These are phyloP conservation scores for Malania oleifera DNA, from an alignment of 164 flowering plant genomes.

Conservation along the genomic window DNA sequence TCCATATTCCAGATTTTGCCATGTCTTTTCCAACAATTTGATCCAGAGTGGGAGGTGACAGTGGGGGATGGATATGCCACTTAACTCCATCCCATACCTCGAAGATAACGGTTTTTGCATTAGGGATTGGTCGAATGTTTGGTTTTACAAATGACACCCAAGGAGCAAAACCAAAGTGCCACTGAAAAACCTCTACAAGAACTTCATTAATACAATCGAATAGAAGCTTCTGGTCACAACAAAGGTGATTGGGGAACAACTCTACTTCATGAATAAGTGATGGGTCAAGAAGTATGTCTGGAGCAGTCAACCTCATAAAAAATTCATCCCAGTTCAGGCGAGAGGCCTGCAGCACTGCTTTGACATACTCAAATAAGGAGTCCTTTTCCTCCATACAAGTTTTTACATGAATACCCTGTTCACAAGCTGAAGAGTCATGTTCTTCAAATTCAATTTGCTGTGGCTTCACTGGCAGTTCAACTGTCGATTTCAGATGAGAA, in stretches of 20 bases:
- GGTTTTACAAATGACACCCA: constrained; percentile 43
- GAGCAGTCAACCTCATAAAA: constrained; percentile 29
- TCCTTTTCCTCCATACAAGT: constrained; percentile 33
- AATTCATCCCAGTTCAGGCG: constrained; percentile 54
- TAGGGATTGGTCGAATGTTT: constrained; percentile 40
- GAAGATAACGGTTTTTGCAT: constrained; percentile 29
- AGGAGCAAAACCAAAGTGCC: constrained; percentile 38
- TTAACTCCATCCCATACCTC: constrained; percentile 60
- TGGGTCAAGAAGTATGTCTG: constrained; percentile 55
- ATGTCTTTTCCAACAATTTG: constrained; percentile 63
- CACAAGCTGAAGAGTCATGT: constrained; percentile 17
- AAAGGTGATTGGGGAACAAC: constrained; percentile 36
- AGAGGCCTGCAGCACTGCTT: constrained; percentile 49
- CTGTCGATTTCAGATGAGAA: constrained; percentile 30
- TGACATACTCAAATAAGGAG: constrained; percentile 49
- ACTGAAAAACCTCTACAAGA: constrained; percentile 47
- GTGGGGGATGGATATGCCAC: constrained; percentile 40
- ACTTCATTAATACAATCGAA: constrained; percentile 76
- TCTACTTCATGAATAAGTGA: constrained; percentile 50
- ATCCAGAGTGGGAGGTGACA: constrained; percentile 47
- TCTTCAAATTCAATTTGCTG: constrained; percentile 60
- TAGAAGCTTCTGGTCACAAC: constrained; percentile 50
- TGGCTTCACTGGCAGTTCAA: constrained; percentile 45
- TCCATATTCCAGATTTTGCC: constrained; percentile 54
- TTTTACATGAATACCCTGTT: constrained; percentile 20